A percentile compares a stretch with the other conserved stretches of the same genome.
These are phyloP conservation scores for Umbelopsis vinacea DNA, from an alignment of 192 early-diverging fungal species.

Conservation along the genomic window DNA sequence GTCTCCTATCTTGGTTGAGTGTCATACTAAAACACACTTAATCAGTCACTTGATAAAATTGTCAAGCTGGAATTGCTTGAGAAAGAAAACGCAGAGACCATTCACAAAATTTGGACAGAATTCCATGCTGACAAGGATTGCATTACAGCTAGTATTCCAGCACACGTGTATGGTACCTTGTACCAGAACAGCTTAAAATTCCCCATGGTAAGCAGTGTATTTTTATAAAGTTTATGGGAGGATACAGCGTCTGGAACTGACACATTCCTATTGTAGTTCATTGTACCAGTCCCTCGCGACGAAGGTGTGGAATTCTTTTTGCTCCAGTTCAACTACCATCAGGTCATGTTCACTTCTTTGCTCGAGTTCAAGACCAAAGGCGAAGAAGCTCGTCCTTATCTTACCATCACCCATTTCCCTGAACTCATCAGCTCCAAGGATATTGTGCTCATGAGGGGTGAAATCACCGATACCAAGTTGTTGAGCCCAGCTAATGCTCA, in stretches of 20 bases:
- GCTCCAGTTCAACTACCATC: constrained; percentile 84
- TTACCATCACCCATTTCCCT: constrained; percentile 88
- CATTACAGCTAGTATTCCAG: constrained; percentile 43
- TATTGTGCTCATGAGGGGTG: constrained; percentile 91
- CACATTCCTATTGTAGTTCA: constrained; percentile 58
- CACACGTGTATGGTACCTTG: constrained; percentile 31
- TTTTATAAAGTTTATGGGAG: neutral
- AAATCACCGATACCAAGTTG: constrained; percentile 58
- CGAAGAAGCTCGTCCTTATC: constrained; percentile 74
- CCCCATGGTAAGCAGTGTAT: constrained; percentile 43
- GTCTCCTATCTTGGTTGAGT: neutral
- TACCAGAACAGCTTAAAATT: constrained; percentile 42
- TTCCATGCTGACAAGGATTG: constrained; percentile 42
- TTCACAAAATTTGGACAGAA: constrained; percentile 44
- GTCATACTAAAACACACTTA: neutral
- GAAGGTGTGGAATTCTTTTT: constrained; percentile 87
- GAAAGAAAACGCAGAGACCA: constrained; percentile 36
- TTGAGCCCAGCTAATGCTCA: constrained; percentile 74
- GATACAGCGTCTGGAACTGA: no score
- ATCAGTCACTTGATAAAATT: constrained; percentile 43
- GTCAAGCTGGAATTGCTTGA: constrained; percentile 43
- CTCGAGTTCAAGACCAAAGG: constrained; percentile 89
- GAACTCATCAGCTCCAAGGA: constrained; percentile 80
- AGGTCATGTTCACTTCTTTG: constrained; percentile 85
- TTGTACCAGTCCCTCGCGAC: constrained; percentile 81